These are phyloP conservation scores for Saturnispora diversa DNA, from an alignment of 805 yeast species.

Conservation along the genomic window DNA sequence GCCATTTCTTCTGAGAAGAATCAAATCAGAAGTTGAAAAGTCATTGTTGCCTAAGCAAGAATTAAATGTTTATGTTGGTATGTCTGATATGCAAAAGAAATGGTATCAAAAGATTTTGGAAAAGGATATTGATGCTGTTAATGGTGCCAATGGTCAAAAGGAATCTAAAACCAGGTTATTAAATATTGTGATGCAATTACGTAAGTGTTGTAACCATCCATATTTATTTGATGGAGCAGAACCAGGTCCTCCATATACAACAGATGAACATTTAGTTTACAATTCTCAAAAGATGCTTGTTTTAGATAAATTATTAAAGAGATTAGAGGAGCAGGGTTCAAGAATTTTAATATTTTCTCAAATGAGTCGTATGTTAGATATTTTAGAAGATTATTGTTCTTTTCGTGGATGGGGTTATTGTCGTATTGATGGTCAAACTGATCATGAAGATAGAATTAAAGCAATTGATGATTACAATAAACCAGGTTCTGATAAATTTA, in stretches of 20 bases:
- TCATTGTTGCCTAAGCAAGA: constrained; percentile 87
- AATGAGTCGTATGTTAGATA: constrained; percentile 85
- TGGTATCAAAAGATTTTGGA: constrained; percentile 89
- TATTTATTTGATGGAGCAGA: constrained; percentile 98
- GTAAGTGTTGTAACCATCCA: constrained; percentile 97
- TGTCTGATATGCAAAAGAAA: constrained; percentile 89
- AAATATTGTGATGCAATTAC: constrained; percentile 91
- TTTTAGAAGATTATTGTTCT: constrained; percentile 84
- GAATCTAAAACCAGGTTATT: constrained; percentile 87
- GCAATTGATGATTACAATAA: constrained; percentile 89
- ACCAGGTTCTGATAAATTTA: constrained; percentile 74
- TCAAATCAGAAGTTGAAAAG: constrained; percentile 88
- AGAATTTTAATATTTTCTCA: constrained; percentile 89
- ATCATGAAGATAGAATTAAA: constrained; percentile 84
- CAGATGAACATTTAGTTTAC: constrained; percentile 86
- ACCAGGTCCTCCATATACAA: constrained; percentile 96
- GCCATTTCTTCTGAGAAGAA: constrained; percentile 83
- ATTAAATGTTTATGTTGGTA: constrained; percentile 80
- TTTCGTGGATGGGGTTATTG: constrained; percentile 80
- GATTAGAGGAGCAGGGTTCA: constrained; percentile 68
- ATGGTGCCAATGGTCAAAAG: constrained; percentile 89
- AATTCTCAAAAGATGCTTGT: constrained; percentile 90
- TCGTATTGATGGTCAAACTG: constrained; percentile 88
- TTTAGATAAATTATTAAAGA: constrained; percentile 70
- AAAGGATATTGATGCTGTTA: constrained; percentile 92